Evolutionary conservation across 306 rosid genomes (phyloP).

Genomic region (Hippophae gyantsensis): DNA sequence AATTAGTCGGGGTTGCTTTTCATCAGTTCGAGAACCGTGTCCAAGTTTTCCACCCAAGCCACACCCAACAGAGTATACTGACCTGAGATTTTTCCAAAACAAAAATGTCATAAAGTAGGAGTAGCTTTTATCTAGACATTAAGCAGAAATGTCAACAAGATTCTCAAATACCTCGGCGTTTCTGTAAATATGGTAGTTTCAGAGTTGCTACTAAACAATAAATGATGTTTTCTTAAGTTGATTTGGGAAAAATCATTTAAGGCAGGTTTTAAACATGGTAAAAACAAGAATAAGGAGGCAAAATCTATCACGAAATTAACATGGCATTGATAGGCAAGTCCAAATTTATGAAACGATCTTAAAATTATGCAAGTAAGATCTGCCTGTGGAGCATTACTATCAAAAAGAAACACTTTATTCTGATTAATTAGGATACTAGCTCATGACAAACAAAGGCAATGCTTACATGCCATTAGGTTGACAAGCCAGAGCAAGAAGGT

Average conservation of each 20-base stretch:
- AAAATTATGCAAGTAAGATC: too few relatives aligned
- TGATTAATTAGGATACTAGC: background rate
- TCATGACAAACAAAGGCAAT: constrained; percentile 9
- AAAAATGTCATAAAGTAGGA: constrained; percentile 6
- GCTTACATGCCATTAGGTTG: constrained; percentile 92
- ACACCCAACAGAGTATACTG: constrained; percentile 91
- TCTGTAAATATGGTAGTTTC: too few relatives aligned
- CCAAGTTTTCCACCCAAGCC: constrained; percentile 99
- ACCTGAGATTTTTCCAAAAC: constrained; percentile 39
- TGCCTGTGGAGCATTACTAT: background rate
- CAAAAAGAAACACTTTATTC: background rate
- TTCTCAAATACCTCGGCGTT: too few relatives aligned
- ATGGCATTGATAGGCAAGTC: too few relatives aligned
- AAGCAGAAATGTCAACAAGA: background rate
- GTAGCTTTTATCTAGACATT: constrained; percentile 3
- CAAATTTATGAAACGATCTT: too few relatives aligned
- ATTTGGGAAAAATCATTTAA: too few relatives aligned
- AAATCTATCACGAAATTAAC: too few relatives aligned
- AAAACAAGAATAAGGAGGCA: too few relatives aligned
- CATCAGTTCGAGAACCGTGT: constrained; percentile 75
- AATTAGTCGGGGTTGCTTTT: constrained; percentile 67
- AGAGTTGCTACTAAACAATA: too few relatives aligned
- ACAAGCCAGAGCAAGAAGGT: constrained; percentile 89
- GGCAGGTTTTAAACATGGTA: too few relatives aligned
- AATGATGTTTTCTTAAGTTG: too few relatives aligned